Conservation (phyloP, 345 rosid species). For the Gossypium raimondii region DNA sequence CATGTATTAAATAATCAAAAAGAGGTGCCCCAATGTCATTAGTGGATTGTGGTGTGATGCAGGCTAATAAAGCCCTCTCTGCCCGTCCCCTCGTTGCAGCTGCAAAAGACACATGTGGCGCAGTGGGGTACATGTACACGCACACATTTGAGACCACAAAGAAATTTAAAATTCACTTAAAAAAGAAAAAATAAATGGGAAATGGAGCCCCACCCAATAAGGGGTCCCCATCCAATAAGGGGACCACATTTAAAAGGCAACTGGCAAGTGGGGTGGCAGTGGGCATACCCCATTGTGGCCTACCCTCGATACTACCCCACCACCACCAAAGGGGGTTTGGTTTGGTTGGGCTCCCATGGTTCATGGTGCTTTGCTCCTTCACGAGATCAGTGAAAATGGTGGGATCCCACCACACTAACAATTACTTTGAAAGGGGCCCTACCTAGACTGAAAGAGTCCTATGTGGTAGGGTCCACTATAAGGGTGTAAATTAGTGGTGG, state of each 20-base stretch:
- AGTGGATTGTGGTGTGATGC: neutral
- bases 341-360: neutral
- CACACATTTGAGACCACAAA: conserved; percentile 2
- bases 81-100: too few species aligned
- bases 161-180: neutral
- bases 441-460: neutral
- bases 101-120: neutral
- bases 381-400: conserved; percentile 25
- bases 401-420: conserved; percentile 25
- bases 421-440: conserved; percentile 4
- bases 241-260: conserved; percentile 17
- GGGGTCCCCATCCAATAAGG: conserved; percentile 11
- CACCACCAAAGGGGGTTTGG: neutral
- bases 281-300: conserved; percentile 14
- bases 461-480: conserved; percentile 16
- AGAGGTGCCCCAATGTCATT: neutral
- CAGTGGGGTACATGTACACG: conserved; percentile 1
- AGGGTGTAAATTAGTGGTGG: conserved; percentile 7
- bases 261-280: conserved; percentile 28
- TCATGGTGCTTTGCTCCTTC: conserved; percentile 14
- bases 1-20: neutral
- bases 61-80: neutral
- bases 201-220: neutral
- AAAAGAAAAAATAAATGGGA: neutral
- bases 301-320: neutral